A percentile compares a stretch with the other conserved stretches of the same genome.
Evolutionary conservation across 2,329 filamentous ascomycete species (phyloP).

Genomic region (Penicillium brevicompactum): DNA sequence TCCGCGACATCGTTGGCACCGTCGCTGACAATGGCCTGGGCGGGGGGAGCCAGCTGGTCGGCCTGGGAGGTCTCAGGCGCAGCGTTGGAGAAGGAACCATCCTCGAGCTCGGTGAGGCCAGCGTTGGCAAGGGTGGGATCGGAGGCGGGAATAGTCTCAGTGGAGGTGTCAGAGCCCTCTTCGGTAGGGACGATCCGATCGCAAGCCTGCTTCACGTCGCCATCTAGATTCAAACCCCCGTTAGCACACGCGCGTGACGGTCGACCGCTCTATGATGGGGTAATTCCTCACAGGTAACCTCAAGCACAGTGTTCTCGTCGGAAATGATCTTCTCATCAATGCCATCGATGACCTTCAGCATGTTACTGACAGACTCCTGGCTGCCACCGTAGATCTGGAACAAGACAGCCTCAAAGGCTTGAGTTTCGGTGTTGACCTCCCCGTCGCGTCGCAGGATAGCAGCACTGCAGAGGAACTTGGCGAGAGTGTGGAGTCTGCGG

Average conservation of each 20-base stretch:
- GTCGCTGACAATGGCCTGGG: constrained; percentile 45
- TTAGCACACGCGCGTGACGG: constrained; percentile 7
- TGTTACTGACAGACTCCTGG: constrained; percentile 58
- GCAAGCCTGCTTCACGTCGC: constrained; percentile 54
- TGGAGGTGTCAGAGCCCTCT: constrained; percentile 38
- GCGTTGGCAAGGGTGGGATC: constrained; percentile 65
- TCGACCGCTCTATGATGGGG: background rate
- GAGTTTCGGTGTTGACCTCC: constrained; percentile 60
- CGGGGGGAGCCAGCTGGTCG: constrained; percentile 34
- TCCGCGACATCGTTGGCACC: constrained; percentile 52
- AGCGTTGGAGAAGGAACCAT: constrained; percentile 54
- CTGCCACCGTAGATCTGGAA: constrained; percentile 66
- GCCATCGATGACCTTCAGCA: constrained; percentile 63
- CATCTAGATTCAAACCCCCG: constrained; percentile 41
- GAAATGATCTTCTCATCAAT: constrained; percentile 59
- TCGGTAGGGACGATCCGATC: constrained; percentile 42
- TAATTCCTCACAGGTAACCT: constrained; percentile 58
- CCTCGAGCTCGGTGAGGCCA: constrained; percentile 61
- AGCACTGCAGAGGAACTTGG: constrained; percentile 64
- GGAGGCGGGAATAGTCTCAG: constrained; percentile 42
- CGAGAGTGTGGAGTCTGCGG: constrained; percentile 60
- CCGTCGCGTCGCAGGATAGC: constrained; percentile 62
- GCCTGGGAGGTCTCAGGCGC: constrained; percentile 29
- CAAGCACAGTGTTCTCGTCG: constrained; percentile 57
- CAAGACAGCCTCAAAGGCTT: constrained; percentile 65